Base-by-base conservation (phyloP, 768 basidiomycete species). In the Phaeotremella fagi region DNA sequence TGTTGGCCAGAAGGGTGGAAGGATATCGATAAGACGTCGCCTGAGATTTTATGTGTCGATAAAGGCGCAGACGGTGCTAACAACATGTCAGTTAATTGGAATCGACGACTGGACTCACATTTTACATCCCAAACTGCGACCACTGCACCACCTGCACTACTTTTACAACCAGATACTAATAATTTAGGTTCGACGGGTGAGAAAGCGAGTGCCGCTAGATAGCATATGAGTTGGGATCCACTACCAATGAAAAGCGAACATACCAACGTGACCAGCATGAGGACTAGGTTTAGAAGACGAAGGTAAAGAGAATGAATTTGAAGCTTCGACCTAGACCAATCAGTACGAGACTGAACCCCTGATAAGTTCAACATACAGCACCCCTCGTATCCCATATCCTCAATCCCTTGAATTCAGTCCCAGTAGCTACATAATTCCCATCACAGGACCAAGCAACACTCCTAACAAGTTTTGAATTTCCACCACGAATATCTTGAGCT, bases 191-290 rank as follows among this genome's bases (percentile, higher is more conserved):
- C 57, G 4, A 60, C 53, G 20, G 68, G 68, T 12, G 68, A 70
- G 52, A 58, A 70, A 18, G 62, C 64, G 7, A 70, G 42, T 4
- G 64, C 51, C 14, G 60, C 63, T 64, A 48, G 7, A n/a, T n/a
- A 6, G 0, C 3, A 20, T 26, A 28, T 47, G 27, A 42, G 56
- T 55, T 35, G 47, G 27, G 14, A 42, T 31, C 11, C 15, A 44
- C 25, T 35, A 23, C 9, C 45, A 29, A 14, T 11, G 15, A 22
- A 18, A 33, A 3, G 2, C 3, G 2, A 3, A 61, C 59, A 50
- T 28, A 61, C 68, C 56, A 11, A 70, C 59, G 51, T 70, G 68
- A 0, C 68, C 68, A 28, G 59, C 63, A 48, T 70, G 68, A 2
- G 65, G 64, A 42, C 45, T 70, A 9, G 52, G 50, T 43, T 56